Base-by-base conservation (phyloP, 352 stramenopile genomes). In the Phytophthora hibernalis region DNA sequence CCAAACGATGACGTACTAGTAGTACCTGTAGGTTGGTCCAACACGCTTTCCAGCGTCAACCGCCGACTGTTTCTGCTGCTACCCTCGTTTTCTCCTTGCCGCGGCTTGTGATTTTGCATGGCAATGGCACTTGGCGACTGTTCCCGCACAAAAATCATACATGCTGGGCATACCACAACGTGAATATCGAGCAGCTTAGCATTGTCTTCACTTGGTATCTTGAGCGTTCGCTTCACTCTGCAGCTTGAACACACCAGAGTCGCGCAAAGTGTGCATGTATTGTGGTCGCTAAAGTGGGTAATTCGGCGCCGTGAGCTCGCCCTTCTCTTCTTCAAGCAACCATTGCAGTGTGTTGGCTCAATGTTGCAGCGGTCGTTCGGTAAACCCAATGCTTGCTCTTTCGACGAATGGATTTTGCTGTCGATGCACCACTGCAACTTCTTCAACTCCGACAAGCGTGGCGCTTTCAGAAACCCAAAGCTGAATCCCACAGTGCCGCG, bases 361-460 rank as follows among this genome's bases (percentile, higher is more conserved):
- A 21, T 38, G 6, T 12, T 33, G 28, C 28, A 33, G 28, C 8
- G 5, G 28, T 33, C 7, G 28, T 8, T 33, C 28, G 28, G n/a
- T n/a, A n/a, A n/a, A n/a, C n/a, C n/a, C n/a, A n/a, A 33, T 33
- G 28, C 28, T 33, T 33, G 28, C 28, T 33, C 35, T 31, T 57
- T 21, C 24, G 50, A 12, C n/a, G 16, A 24, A 8, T 33, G 44
- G 45, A 21, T 31, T 28, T 64, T 55, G 45, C 50, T 55, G 6
- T 56, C 56, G 11, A 64, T 64, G 35, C 56, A 65, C 47, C 56
- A 65, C 47, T 57, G 45, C 47, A 65, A 20, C 35, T 65, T 57
- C 35, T 65, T 65, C 30, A 26, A 28, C 33, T 65, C 37, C 0
- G 56, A 42, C 8, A 65, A 51, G 2, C 21, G 16, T 15, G 45